phyloP scores from a whole-genome alignment of 345 rosid species.

The Salix exigua region DNA sequence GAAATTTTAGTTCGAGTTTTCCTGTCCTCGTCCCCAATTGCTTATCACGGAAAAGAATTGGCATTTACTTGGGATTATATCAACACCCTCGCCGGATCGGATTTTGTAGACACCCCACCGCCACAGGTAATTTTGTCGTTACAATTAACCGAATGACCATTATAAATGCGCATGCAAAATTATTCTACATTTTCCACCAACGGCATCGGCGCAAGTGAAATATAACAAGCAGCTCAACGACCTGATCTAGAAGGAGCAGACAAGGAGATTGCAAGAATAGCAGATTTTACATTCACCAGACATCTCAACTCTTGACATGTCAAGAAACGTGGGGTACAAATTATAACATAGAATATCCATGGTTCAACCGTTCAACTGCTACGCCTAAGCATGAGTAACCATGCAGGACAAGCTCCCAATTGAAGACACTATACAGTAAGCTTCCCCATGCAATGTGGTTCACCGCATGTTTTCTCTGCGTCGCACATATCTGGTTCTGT shows the following conservation, averaged over 20 bases:
- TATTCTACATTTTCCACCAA: background rate
- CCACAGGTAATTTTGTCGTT: too few species aligned
- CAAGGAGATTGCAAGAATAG: background rate
- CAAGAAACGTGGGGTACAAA: background rate
- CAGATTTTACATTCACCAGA: background rate
- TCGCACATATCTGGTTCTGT: conserved; percentile 78
- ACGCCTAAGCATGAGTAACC: background rate
- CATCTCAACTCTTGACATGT: background rate
- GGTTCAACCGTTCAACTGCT: background rate
- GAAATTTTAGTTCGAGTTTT: too few species aligned
- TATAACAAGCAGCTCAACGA: background rate
- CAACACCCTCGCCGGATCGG: too few species aligned
- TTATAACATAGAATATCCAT: background rate
- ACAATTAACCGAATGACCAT: too few species aligned
- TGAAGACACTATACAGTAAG: too few species aligned
- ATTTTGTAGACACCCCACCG: too few species aligned
- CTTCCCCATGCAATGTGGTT: conserved; percentile 6
- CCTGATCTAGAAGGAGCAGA: background rate
- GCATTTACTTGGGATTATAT: too few species aligned
- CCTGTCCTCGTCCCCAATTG: too few species aligned
- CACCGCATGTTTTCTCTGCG: conserved; percentile 68
- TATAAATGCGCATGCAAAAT: background rate
- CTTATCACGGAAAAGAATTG: too few species aligned
- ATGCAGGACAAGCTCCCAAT: too few species aligned
- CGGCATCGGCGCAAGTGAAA: background rate